Percentiles rank a stretch among this genome's conserved stretches.
Conservation (phyloP, 2,329 filamentous ascomycete species). For the Hirsutella thompsonii region DNA sequence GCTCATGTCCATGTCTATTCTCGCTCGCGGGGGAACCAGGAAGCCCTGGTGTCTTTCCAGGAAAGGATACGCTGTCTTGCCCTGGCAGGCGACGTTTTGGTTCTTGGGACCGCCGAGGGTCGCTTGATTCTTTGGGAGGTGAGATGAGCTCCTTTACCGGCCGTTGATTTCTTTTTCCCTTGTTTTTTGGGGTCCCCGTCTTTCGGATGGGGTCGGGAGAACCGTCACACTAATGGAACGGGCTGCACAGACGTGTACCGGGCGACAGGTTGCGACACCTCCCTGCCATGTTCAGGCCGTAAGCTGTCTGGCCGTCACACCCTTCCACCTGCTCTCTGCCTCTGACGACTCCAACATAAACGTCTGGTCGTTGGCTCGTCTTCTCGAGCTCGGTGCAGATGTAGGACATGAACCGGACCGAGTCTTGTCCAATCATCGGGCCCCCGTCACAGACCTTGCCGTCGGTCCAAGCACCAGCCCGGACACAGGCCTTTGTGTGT, state of each 20-base stretch:
- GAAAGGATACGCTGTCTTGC: slow-evolving; percentile 73
- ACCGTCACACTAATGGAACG: not conserved
- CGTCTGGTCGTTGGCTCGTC: slow-evolving; percentile 71
- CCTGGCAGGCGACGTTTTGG: slow-evolving; percentile 58
- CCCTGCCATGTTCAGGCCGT: slow-evolving; percentile 71
- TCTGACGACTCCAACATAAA: slow-evolving; percentile 83
- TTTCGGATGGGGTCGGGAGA: not conserved
- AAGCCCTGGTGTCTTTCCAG: slow-evolving; percentile 76
- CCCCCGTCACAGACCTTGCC: slow-evolving; percentile 52
- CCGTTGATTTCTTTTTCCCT: slow-evolving; percentile 4
- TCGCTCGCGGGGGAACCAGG: slow-evolving; percentile 70
- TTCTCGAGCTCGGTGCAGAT: slow-evolving; percentile 48
- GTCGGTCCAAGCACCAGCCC: slow-evolving; percentile 53
- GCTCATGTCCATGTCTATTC: slow-evolving; percentile 89
- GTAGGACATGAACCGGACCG: slow-evolving; percentile 56
- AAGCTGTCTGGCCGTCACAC: slow-evolving; percentile 60
- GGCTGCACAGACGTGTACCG: slow-evolving; percentile 50
- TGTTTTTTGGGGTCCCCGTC: slow-evolving; percentile 3
- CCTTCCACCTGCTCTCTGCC: slow-evolving; percentile 61
- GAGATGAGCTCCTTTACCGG: slow-evolving; percentile 13
- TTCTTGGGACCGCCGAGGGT: slow-evolving; percentile 74
- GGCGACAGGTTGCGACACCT: slow-evolving; percentile 62
- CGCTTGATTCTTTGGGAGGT: slow-evolving; percentile 91
- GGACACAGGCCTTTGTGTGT: slow-evolving; percentile 71
- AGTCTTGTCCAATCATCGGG: slow-evolving; percentile 67